These are phyloP conservation scores for Symbiodinium natans DNA, from an alignment of 73 alveolate genomes.

Conservation along the genomic window DNA sequence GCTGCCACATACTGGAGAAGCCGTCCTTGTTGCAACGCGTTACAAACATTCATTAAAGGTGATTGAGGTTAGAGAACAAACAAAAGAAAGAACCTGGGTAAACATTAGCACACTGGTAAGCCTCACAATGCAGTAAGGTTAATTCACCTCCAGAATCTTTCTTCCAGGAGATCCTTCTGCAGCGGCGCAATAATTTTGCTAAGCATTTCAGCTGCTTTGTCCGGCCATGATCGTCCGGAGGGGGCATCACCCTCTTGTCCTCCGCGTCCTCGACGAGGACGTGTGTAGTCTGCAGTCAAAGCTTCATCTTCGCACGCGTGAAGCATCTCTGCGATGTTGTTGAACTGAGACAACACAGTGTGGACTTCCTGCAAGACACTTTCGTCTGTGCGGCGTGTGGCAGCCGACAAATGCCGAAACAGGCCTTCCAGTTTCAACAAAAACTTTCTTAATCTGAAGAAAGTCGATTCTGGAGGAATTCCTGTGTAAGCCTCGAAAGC, in stretches of 20 bases:
- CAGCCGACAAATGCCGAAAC: neutral
- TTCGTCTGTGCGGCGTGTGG: neutral
- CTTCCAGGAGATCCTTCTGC: neutral
- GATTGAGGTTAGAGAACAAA: too few species aligned
- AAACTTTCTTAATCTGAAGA: neutral
- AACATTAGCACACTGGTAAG: too few species aligned
- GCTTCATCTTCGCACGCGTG: too few species aligned
- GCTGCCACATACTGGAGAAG: neutral
- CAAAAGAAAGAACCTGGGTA: too few species aligned
- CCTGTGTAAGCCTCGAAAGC: neutral
- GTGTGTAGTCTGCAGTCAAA: too few species aligned
- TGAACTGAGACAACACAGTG: neutral
- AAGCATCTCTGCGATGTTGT: neutral
- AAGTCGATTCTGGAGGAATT: neutral
- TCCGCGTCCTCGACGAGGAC: neutral
- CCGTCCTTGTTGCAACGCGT: too few species aligned
- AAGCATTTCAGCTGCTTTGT: neutral
- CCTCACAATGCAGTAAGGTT: too few species aligned
- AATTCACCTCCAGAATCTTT: too few species aligned
- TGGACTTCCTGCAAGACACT: neutral
- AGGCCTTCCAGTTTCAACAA: neutral
- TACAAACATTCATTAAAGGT: too few species aligned
- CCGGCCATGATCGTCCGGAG: neutral
- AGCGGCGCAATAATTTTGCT: neutral
- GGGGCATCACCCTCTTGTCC: neutral